Conservation (phyloP, 2,329 filamentous ascomycete genomes). For the Paracoccidioides lutzii region DNA sequence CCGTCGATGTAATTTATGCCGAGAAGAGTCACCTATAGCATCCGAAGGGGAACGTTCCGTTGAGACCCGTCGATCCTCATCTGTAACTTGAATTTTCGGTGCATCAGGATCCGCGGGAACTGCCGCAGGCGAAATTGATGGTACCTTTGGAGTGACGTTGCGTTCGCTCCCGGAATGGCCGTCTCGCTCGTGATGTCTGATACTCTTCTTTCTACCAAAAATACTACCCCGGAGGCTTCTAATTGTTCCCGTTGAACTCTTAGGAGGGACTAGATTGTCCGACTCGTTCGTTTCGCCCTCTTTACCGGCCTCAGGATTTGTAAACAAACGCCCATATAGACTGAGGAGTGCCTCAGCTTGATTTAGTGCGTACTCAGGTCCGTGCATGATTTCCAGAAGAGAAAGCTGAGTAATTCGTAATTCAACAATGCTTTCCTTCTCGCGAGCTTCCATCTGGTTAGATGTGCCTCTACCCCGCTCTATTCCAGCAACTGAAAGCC, state of each 20-base stretch:
- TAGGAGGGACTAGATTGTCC: conserved; percentile 45
- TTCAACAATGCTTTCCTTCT: conserved; percentile 80
- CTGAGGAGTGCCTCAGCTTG: conserved; percentile 72
- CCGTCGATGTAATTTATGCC: conserved; percentile 21
- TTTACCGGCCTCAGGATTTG: conserved; percentile 38
- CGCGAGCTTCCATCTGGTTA: conserved; percentile 67
- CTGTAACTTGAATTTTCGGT: conserved; percentile 66
- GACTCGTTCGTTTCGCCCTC: conserved; percentile 12
- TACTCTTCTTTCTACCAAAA: conserved; percentile 51
- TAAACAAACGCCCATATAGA: conserved; percentile 71
- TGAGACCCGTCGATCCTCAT: conserved; percentile 36
- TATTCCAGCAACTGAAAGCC: not conserved
- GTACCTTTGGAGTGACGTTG: conserved; percentile 11
- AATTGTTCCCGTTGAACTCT: conserved; percentile 57
- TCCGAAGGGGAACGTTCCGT: conserved; percentile 18
- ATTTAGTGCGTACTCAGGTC: conserved; percentile 74
- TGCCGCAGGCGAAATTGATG: conserved; percentile 15
- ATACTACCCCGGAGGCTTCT: conserved; percentile 62
- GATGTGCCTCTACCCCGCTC: conserved; percentile 41
- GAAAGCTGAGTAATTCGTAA: conserved; percentile 90
- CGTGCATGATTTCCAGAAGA: conserved; percentile 70
- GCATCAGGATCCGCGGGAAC: conserved; percentile 27
- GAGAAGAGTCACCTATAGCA: conserved; percentile 12
- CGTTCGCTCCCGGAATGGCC: conserved; percentile 26
- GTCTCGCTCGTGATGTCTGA: conserved; percentile 33